These are phyloP conservation scores for Pulicaria dysenterica DNA, from an alignment of 129 eudicot species.

Conservation along the genomic window DNA sequence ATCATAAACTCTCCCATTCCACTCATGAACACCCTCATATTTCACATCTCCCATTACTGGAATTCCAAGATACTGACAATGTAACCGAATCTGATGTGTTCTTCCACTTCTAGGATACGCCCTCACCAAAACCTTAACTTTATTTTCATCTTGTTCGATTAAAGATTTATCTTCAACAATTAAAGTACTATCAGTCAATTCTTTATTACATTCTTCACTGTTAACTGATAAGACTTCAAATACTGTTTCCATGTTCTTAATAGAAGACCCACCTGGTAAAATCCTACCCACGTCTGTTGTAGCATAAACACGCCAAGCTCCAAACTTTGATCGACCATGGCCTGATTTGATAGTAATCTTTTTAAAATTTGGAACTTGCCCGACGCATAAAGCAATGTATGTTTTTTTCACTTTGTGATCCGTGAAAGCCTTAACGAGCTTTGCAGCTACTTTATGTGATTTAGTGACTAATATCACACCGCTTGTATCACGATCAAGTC, in stretches of 20 bases:
- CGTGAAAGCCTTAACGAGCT: constrained; percentile 93
- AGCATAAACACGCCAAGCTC: constrained; percentile 98
- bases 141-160: constrained; percentile 37
- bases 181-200: constrained; percentile 28
- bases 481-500: constrained; percentile 98
- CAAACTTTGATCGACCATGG: constrained; percentile 91
- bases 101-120: constrained; percentile 93
- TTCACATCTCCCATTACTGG: constrained; percentile 89
- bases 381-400: constrained; percentile 72
- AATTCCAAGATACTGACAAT: constrained; percentile 95
- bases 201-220: constrained; percentile 36
- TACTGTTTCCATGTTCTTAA: constrained; percentile 81
- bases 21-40: constrained; percentile 83
- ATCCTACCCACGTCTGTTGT: constrained; percentile 66
- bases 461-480: constrained; percentile 81
- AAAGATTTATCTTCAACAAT: constrained; percentile 67
- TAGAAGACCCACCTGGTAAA: constrained; percentile 78
- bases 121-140: constrained; percentile 77
- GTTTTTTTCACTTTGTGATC: constrained; percentile 82
- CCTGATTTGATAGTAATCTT: constrained; percentile 63
- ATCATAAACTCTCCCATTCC: constrained; percentile 61
- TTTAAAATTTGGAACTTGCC: constrained; percentile 70
- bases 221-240: constrained; percentile 71
- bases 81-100: constrained; percentile 96
- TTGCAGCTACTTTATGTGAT: constrained; percentile 93